A percentile compares a stretch with the other conserved stretches of the same genome.
phyloP scores from a whole-genome alignment of 169 alveolate species.

The Plasmodium vinckei region DNA sequence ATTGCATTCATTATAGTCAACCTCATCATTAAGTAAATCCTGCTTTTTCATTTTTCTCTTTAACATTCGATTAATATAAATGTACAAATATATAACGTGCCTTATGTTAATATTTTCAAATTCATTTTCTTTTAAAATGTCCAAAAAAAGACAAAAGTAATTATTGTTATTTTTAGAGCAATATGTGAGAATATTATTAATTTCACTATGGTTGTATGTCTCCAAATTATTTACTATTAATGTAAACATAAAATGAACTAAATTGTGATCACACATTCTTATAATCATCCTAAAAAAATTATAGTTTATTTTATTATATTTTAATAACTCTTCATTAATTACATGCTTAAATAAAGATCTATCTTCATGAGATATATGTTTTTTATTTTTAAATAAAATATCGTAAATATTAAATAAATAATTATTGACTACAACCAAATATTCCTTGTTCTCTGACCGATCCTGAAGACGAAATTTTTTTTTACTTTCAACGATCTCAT shows the following conservation, averaged over 20 bases:
- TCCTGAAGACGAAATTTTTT: neutral
- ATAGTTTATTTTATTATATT: conserved; percentile 13
- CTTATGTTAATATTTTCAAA: conserved; percentile 45
- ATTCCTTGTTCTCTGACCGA: neutral
- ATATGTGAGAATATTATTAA: conserved; percentile 7
- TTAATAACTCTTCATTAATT: conserved; percentile 16
- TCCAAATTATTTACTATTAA: conserved; percentile 31
- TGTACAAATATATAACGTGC: conserved; percentile 26
- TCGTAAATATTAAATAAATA: conserved; percentile 20
- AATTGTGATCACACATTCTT: conserved; percentile 30
- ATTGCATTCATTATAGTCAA: neutral
- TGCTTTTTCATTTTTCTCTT: conserved; percentile 5
- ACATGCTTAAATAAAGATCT: conserved; percentile 17
- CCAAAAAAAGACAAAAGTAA: conserved; percentile 1
- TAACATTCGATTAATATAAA: conserved; percentile 36
- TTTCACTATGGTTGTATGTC: conserved; percentile 20
- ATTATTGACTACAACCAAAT: neutral
- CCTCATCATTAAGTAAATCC: neutral
- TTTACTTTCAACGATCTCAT: neutral
- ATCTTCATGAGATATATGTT: conserved; percentile 35
- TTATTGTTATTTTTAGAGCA: conserved; percentile 15
- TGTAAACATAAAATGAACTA: conserved; percentile 16
- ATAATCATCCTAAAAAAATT: conserved; percentile 3
- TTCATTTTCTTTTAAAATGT: conserved; percentile 7
- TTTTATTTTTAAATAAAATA: conserved; percentile 35